Evolutionary conservation across 2,329 filamentous ascomycete species (phyloP), one percentile per base, ranked within the genome.

Genomic region (Pyricularia sp.): DNA sequence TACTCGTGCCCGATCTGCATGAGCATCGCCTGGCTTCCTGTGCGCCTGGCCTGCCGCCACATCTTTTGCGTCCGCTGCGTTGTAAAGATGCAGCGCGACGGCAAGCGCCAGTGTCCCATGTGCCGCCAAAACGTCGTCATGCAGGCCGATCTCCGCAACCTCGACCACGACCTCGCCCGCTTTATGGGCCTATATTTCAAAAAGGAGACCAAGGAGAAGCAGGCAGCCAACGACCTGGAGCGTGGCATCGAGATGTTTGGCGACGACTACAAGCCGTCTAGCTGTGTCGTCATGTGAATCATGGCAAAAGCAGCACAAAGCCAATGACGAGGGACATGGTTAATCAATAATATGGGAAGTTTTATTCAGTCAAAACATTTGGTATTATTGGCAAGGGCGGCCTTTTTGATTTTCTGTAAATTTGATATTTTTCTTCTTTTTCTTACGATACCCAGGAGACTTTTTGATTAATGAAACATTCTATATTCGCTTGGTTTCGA

Each of bases 61-160:
- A 81, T 94, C 17, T 94, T 94, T 75, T 97, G 93, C 79, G 94
- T 95, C 69, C 85, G 91, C 2, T 97, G 93, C 76, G 84, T 94
- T 66, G 88, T 96, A 71, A 88, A 92, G 73, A 87, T 97, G 80
- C 92, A 95, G 76, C 87, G 88, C 64, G 86, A 87, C 58, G 83
- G 84, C 70, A 88, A 91, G 75, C 84, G 85, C 55, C 82, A 86
- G 67, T 97, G 93, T 75, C 92, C 93, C 0, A 81, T 95, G 68
- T 97, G 93, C 76, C 85, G 93, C 69, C 85, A 87, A 23, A 85
- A 89, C 69, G 90, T 89, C 0, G 86, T 96, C 12, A 84, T 92
- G 80, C 80, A 84, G 69, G 92, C 92, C 0, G 89, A 91, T 71
- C 83, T 86, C 69, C 42, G 66, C 28, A 90, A 91, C 71, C 84